Evolutionary conservation across 139 green algal species (phyloP).

Genomic region (Chlamydomonas applanata): DNA sequence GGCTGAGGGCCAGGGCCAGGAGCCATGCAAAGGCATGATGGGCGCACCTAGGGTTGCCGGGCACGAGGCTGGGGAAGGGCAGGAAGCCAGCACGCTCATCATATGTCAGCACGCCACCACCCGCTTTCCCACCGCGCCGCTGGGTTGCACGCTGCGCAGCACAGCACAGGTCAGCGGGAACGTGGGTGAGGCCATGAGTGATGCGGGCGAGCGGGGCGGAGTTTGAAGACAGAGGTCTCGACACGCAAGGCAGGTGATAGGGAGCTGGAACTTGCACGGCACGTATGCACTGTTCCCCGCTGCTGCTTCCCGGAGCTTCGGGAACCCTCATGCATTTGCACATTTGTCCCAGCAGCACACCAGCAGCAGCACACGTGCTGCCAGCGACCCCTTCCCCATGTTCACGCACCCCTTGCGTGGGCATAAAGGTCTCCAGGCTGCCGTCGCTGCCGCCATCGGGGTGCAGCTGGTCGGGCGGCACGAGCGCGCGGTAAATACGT

Average conservation of each 20-base stretch:
- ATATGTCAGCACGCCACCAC: slow-evolving; percentile 28
- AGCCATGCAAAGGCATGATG: too few species aligned
- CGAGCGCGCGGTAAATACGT: slow-evolving; percentile 39
- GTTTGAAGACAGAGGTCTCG: not conserved
- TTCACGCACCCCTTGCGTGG: slow-evolving; percentile 24
- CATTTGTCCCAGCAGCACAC: not conserved
- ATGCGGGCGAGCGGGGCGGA: not conserved
- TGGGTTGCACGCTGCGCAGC: slow-evolving; percentile 14
- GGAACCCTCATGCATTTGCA: too few species aligned
- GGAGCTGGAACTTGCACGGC: too few species aligned
- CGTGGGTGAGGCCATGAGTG: not conserved
- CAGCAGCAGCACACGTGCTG: not conserved
- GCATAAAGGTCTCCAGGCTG: slow-evolving; percentile 37
- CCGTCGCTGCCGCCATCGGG: slow-evolving; percentile 58
- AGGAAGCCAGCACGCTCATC: slow-evolving; percentile 55
- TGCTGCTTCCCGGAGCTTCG: too few species aligned
- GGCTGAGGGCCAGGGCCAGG: too few species aligned
- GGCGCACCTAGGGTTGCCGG: slow-evolving; percentile 35
- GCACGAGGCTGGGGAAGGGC: slow-evolving; percentile 14
- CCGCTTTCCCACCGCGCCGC: slow-evolving; percentile 39
- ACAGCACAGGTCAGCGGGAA: not conserved
- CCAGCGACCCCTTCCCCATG: not conserved
- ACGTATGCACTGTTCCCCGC: slow-evolving; percentile 1
- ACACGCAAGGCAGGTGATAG: too few species aligned
- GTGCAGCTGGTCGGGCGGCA: slow-evolving; percentile 81